Conservation (phyloP, 495 filamentous ascomycete species). For the Penicillium daleae region DNA sequence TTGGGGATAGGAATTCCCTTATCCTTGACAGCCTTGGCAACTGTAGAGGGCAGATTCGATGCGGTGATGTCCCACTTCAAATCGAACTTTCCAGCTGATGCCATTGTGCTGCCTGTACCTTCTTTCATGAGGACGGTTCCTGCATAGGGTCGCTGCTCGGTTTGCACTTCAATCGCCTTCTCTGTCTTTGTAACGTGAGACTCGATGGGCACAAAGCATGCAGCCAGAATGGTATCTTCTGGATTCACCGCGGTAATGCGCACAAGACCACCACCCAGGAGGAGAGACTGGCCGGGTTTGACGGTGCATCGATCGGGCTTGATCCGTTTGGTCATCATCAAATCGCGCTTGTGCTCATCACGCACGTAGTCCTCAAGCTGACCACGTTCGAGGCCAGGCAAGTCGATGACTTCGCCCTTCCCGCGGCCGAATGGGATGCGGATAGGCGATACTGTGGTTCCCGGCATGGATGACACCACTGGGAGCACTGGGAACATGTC, state of each 20-base stretch:
- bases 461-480: conserved; percentile 80
- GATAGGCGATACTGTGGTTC: conserved; percentile 94
- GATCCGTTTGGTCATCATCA: conserved; percentile 77
- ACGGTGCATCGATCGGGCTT: conserved; percentile 69
- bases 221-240: conserved; percentile 66
- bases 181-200: conserved; percentile 75
- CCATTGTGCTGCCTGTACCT: conserved; percentile 55
- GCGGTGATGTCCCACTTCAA: conserved; percentile 82
- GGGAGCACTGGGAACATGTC: conserved; percentile 78
- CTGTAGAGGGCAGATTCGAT: conserved; percentile 41
- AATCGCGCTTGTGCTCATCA: conserved; percentile 60
- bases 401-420: conserved; percentile 89
- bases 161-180: conserved; percentile 73
- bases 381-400: conserved; percentile 81
- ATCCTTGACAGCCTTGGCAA: conserved; percentile 44
- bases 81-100: conserved; percentile 72
- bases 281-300: conserved; percentile 78
- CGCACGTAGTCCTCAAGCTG: conserved; percentile 70
- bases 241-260: conserved; percentile 78
- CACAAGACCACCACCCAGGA: conserved; percentile 83
- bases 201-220: conserved; percentile 75
- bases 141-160: conserved; percentile 53
- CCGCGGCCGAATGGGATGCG: conserved; percentile 82
- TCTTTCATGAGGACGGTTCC: conserved; percentile 63
- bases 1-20: conserved; percentile 30